Percentiles rank a stretch among this genome's conserved stretches.
Conservation (phyloP, 2,329 filamentous ascomycete species). For the Colletotrichum spaethianum region DNA sequence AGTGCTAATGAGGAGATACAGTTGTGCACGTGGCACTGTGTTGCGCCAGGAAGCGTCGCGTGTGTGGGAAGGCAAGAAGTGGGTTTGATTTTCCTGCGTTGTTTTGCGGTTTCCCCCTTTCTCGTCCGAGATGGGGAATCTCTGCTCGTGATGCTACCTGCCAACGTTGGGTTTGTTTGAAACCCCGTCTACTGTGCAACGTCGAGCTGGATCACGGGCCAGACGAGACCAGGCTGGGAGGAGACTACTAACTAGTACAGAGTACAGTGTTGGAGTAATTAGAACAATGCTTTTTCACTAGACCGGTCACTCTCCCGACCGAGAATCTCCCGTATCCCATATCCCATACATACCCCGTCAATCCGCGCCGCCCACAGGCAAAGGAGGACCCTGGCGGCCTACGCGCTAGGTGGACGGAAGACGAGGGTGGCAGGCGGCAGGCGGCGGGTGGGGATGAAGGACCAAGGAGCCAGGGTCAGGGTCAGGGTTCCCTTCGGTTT, state of each 20-base stretch:
- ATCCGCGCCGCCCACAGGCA: neutral
- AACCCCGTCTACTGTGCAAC: neutral
- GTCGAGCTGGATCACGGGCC: neutral
- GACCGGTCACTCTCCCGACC: conserved; percentile 1
- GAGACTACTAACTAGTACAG: no score
- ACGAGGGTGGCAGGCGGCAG: conserved; percentile 4
- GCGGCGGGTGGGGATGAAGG: neutral
- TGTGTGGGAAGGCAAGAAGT: neutral
- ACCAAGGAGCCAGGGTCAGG: conserved; percentile 5
- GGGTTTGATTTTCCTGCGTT: neutral
- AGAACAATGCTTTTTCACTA: neutral
- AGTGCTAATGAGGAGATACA: neutral
- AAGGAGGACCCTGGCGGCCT: neutral
- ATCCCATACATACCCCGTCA: neutral
- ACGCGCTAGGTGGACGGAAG: conserved; percentile 7
- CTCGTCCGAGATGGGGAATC: neutral
- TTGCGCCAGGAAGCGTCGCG: conserved; percentile 2
- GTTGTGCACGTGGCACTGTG: neutral
- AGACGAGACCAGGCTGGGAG: neutral
- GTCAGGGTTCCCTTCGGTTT: conserved; percentile 23
- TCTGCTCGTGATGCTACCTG: neutral
- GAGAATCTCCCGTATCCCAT: neutral
- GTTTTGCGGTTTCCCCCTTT: conserved; percentile 15
- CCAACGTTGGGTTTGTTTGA: neutral
- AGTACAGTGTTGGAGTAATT: conserved; percentile 3